These are phyloP conservation scores for Fusarium sp. DNA, from an alignment of 2,329 filamentous ascomycete species.

Conservation along the genomic window DNA sequence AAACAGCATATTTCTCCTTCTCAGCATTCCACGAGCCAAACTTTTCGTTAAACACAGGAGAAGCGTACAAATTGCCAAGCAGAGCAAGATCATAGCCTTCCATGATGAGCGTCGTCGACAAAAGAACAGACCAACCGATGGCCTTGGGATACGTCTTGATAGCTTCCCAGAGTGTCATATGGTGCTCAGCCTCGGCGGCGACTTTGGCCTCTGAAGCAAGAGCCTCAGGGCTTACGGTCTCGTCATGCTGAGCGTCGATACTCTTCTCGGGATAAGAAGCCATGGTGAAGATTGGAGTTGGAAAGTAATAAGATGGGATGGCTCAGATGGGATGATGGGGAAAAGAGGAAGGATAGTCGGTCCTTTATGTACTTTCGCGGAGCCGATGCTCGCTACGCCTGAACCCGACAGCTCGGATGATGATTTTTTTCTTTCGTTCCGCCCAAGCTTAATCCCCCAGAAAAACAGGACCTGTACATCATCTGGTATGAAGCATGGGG, in stretches of 20 bases:
- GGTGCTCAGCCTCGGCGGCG: conserved; percentile 52
- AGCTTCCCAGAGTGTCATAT: conserved; percentile 53
- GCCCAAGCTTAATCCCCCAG: conserved; percentile 1
- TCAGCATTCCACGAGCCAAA: conserved; percentile 52
- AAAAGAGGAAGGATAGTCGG: background rate
- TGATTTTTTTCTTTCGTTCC: background rate
- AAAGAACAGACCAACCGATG: conserved; percentile 57
- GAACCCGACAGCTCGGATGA: background rate
- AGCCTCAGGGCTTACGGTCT: conserved; percentile 32
- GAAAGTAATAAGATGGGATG: background rate
- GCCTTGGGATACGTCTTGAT: conserved; percentile 57
- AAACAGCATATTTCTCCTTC: conserved; percentile 55
- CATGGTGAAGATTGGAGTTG: conserved; percentile 27
- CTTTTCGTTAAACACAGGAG: conserved; percentile 54
- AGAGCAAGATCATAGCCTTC: conserved; percentile 62
- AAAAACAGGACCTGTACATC: conserved; percentile 1
- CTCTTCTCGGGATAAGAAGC: conserved; percentile 33
- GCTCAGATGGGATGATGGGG: background rate
- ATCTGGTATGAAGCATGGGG: conserved; percentile 13
- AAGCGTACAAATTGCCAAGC: conserved; percentile 59
- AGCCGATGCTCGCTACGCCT: background rate
- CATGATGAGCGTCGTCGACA: conserved; percentile 60
- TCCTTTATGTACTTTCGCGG: conserved; percentile 19
- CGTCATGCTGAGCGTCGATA: conserved; percentile 39
- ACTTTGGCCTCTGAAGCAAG: conserved; percentile 52